Evolutionary conservation across 75 land plant genomes (phyloP).

Genomic region (Sequoia sempervirens): DNA sequence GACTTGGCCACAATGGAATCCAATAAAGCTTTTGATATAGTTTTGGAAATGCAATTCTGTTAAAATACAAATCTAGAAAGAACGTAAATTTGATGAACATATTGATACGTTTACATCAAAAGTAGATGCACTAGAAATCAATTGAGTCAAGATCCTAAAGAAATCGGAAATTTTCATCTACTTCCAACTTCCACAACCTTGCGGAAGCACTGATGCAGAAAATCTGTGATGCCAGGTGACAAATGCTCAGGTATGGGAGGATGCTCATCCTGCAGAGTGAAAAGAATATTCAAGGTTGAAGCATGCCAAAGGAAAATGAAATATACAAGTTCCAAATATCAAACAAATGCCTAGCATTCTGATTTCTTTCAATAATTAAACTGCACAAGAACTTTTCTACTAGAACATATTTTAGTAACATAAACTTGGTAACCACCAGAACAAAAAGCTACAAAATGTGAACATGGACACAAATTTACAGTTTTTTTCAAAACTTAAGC

Average conservation of each 20-base stretch:
- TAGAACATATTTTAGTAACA: not conserved
- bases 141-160: not conserved
- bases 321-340: not conserved
- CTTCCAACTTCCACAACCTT: conserved; percentile 50
- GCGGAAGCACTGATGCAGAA: conserved; percentile 90
- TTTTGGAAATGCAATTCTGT: not conserved
- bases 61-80: not conserved
- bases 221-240: conserved; percentile 85
- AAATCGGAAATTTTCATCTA: not conserved
- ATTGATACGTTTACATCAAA: not conserved
- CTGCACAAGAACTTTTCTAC: not conserved
- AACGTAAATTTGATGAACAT: not conserved
- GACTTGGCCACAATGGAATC: not conserved
- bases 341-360: not conserved
- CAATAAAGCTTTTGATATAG: not conserved
- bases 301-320: not conserved
- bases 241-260: conserved; percentile 97
- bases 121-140: not conserved
- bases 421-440: not conserved
- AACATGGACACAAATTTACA: not conserved
- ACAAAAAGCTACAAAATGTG: not conserved
- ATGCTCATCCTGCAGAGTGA: conserved; percentile 67
- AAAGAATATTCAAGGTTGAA: conserved; percentile 4
- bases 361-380: not conserved
- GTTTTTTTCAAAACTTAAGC: not conserved